Evolutionary conservation across 352 stramenopile genomes (phyloP).

Genomic region (Phytophthora rubi): DNA sequence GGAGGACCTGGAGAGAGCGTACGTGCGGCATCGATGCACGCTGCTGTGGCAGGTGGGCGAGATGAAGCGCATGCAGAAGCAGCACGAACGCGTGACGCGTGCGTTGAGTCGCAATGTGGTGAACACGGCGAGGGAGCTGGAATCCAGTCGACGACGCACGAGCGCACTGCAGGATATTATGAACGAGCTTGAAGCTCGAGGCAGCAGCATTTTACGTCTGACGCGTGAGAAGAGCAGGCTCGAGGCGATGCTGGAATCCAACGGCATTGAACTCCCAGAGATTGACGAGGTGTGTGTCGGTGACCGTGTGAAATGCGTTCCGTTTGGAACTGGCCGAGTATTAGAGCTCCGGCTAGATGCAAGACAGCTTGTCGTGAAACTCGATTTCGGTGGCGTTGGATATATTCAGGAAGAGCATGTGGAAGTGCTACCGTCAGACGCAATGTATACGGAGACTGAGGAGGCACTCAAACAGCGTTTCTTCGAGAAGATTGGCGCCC

Average conservation of each 20-base stretch:
- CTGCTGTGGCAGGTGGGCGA: slow-evolving; percentile 69
- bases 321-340: slow-evolving; percentile 56
- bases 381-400: slow-evolving; percentile 49
- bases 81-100: slow-evolving; percentile 66
- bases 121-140: slow-evolving; percentile 59
- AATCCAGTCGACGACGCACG: slow-evolving; percentile 72
- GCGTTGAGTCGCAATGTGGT: slow-evolving; percentile 53
- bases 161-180: slow-evolving; percentile 84
- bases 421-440: slow-evolving; percentile 58
- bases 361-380: slow-evolving; percentile 51
- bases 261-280: slow-evolving; percentile 53
- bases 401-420: slow-evolving; percentile 69
- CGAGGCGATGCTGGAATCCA: slow-evolving; percentile 51
- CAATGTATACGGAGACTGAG: slow-evolving; percentile 60
- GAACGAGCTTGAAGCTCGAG: slow-evolving; percentile 73
- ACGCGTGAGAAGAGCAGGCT: slow-evolving; percentile 73
- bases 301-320: slow-evolving; percentile 53
- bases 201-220: slow-evolving; percentile 56
- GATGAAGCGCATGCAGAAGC: slow-evolving; percentile 76
- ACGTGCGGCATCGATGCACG: slow-evolving; percentile 69
- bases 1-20: slow-evolving; percentile 78
- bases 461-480: slow-evolving; percentile 63
- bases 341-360: slow-evolving; percentile 45
- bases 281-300: slow-evolving; percentile 71
- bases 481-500: slow-evolving; percentile 73